Evolutionary conservation across 129 eudicot species (phyloP).

Genomic region (Deinandra increscens): DNA sequence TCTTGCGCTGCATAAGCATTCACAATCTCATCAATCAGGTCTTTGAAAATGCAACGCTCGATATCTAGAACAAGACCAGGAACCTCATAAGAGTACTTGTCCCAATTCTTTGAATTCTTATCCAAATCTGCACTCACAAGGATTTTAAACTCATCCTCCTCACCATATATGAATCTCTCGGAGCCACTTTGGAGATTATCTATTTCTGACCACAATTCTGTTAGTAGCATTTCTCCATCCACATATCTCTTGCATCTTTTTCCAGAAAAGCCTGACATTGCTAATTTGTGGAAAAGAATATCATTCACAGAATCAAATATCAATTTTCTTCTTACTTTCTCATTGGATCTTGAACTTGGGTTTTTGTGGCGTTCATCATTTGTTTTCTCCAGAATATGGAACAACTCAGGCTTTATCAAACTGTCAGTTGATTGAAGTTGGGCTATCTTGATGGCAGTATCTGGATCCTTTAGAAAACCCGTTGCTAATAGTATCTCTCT

Average conservation of each 20-base stretch:
- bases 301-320: conserved; percentile 77
- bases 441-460: conserved; percentile 32
- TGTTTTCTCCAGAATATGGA: conserved; percentile 63
- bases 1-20: conserved; percentile 38
- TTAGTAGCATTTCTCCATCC: conserved; percentile 46
- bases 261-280: conserved; percentile 21
- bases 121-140: conserved; percentile 56
- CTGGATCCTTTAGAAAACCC: conserved; percentile 50
- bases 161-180: conserved; percentile 40
- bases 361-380: conserved; percentile 20
- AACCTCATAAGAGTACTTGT: conserved; percentile 35
- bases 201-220: conserved; percentile 53
- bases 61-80: conserved; percentile 74
- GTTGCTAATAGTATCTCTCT: conserved; percentile 54
- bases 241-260: conserved; percentile 19
- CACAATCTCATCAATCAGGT: conserved; percentile 64
- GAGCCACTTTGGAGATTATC: conserved; percentile 44
- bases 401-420: conserved; percentile 62
- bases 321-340: conserved; percentile 49
- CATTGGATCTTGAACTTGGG: conserved; percentile 28
- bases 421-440: conserved; percentile 44
- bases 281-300: conserved; percentile 50
- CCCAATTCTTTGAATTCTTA: conserved; percentile 53
- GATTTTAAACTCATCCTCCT: conserved; percentile 49
- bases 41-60: conserved; percentile 81